Conservation (phyloP, 129 eudicot genomes). For the Arctium lappa region DNA sequence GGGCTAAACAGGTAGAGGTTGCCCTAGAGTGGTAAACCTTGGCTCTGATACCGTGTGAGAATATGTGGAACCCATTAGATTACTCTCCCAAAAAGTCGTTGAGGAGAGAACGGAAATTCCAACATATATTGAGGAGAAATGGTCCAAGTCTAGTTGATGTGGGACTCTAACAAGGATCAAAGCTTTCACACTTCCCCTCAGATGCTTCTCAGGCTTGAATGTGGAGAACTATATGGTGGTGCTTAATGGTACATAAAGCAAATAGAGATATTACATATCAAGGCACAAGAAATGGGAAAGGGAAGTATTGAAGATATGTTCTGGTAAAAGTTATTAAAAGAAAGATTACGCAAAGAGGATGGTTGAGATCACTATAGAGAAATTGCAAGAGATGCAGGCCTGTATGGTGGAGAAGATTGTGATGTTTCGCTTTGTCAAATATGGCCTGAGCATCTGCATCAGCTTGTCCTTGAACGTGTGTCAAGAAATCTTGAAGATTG, state of each 20-base stretch:
- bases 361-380: conserved; percentile 46
- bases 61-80: background rate
- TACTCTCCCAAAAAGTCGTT: background rate
- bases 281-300: background rate
- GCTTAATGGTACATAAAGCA: background rate
- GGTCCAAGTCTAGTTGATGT: background rate
- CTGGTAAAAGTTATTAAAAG: conserved; percentile 8
- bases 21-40: background rate
- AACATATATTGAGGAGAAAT: background rate
- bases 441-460: conserved; percentile 34
- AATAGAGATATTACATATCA: no score
- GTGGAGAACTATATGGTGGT: background rate
- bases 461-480: conserved; percentile 40
- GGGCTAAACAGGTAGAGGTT: no score
- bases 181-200: background rate
- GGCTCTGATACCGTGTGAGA: background rate
- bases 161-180: background rate
- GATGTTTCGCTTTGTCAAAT: conserved; percentile 40
- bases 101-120: background rate
- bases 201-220: no score
- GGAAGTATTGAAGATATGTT: background rate
- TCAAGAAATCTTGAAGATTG: conserved; percentile 38
- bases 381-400: conserved; percentile 47
- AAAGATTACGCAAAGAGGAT: conserved; percentile 30
- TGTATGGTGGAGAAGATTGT: conserved; percentile 37